Evolutionary conservation across 352 stramenopile genomes (phyloP).

Genomic region (Phytophthora macrochlamydospora): DNA sequence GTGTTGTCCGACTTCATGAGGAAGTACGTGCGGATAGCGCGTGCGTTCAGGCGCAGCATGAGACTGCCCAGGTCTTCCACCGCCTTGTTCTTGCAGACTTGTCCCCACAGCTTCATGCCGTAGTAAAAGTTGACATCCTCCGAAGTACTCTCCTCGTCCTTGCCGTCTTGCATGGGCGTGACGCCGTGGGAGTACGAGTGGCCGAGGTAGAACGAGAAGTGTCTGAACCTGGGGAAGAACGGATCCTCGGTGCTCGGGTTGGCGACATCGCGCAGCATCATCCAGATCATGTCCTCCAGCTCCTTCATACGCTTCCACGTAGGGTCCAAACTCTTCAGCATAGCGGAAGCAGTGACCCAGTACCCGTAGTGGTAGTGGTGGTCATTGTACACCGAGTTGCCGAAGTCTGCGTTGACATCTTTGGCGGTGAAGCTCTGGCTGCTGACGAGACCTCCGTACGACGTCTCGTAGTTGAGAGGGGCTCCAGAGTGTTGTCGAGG

Average conservation of each 20-base stretch:
- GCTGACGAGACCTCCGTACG: slow-evolving; percentile 60
- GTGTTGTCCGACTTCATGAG: slow-evolving; percentile 65
- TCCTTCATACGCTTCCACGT: slow-evolving; percentile 52
- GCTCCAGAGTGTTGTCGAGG: slow-evolving; percentile 51
- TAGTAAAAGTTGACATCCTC: slow-evolving; percentile 85
- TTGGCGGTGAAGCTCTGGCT: slow-evolving; percentile 45
- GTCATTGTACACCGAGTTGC: slow-evolving; percentile 82
- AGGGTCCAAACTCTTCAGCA: slow-evolving; percentile 61
- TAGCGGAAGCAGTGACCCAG: slow-evolving; percentile 65
- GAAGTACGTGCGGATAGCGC: slow-evolving; percentile 75
- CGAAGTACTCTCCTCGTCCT: slow-evolving; percentile 73
- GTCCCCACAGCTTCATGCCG: slow-evolving; percentile 73
- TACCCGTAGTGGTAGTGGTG: slow-evolving; percentile 86
- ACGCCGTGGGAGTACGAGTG: slow-evolving; percentile 77
- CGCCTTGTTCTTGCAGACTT: slow-evolving; percentile 52
- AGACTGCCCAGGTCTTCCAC: slow-evolving; percentile 70
- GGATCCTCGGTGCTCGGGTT: slow-evolving; percentile 57
- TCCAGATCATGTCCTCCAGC: slow-evolving; percentile 62
- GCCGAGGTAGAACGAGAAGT: slow-evolving; percentile 74
- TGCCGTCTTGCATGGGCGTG: slow-evolving; percentile 58
- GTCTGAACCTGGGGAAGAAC: slow-evolving; percentile 70
- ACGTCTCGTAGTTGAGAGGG: slow-evolving; percentile 65
- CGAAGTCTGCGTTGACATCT: slow-evolving; percentile 67
- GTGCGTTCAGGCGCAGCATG: slow-evolving; percentile 70
- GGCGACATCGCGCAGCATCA: slow-evolving; percentile 72